phyloP scores from a whole-genome alignment of 345 rosid species.

The Bruguiera sexangula region DNA sequence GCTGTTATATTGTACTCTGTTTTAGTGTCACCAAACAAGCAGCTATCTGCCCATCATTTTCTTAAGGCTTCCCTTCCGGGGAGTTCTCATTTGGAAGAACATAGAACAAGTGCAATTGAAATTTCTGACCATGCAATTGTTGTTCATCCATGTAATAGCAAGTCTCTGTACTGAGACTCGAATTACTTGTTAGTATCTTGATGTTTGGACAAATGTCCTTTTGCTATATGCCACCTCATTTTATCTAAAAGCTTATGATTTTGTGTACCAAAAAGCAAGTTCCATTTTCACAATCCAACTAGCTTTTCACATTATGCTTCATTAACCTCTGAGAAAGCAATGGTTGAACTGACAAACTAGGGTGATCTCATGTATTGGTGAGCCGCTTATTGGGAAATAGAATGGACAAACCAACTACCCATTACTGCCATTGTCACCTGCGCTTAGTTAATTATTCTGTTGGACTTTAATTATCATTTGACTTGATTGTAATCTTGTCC shows the following conservation, averaged over 20 bases:
- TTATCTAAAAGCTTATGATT: too few species aligned
- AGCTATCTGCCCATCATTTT: too few species aligned
- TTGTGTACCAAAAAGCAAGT: not conserved
- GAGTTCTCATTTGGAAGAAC: too few species aligned
- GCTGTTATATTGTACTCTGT: not conserved
- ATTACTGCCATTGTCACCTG: slow-evolving; percentile 3
- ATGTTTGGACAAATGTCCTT: too few species aligned
- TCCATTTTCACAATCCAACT: not conserved
- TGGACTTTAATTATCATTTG: slow-evolving; percentile 7
- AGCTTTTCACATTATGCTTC: slow-evolving; percentile 2
- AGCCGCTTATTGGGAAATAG: not conserved
- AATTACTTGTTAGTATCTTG: too few species aligned
- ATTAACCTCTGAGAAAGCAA: slow-evolving; percentile 11
- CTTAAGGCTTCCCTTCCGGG: too few species aligned
- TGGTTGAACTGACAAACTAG: slow-evolving; percentile 10
- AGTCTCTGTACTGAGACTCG: too few species aligned
- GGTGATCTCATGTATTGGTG: slow-evolving; percentile 10
- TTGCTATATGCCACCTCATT: too few species aligned
- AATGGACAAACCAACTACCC: slow-evolving; percentile 25
- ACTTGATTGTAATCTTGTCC: slow-evolving; percentile 12
- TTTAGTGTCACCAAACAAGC: too few species aligned
- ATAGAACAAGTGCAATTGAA: too few species aligned
- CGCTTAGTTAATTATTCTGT: slow-evolving; percentile 7
- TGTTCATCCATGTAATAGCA: too few species aligned
- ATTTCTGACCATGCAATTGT: too few species aligned